These are phyloP conservation scores for Mycosphaerelloides madeirae DNA, from an alignment of 2,329 filamentous ascomycete genomes.

Conservation along the genomic window DNA sequence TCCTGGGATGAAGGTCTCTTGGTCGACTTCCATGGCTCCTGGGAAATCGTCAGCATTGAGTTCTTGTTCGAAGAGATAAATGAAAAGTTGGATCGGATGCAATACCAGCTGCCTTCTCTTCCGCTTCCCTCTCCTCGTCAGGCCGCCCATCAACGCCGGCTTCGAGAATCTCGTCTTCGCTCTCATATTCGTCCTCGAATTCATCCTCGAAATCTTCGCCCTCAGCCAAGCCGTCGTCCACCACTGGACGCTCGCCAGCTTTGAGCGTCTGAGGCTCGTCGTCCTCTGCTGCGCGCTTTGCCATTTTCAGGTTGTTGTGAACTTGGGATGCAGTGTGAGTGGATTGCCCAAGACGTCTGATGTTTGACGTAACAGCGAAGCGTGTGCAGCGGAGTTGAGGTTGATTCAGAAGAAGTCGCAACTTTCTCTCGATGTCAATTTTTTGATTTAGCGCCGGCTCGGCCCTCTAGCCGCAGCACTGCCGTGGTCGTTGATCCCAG, in stretches of 20 bases:
- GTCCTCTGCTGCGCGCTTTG: constrained; percentile 56
- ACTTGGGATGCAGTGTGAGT: constrained; percentile 22
- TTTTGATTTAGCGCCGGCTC: background rate
- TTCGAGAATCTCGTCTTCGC: constrained; percentile 82
- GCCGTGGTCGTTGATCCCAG: background rate
- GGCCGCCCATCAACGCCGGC: constrained; percentile 89
- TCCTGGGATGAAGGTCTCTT: constrained; percentile 92
- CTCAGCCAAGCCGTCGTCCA: constrained; percentile 47
- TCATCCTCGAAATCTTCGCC: constrained; percentile 85
- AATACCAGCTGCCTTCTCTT: constrained; percentile 65
- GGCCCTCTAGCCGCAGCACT: background rate
- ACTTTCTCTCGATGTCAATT: background rate
- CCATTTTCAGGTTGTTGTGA: constrained; percentile 43
- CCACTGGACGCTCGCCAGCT: constrained; percentile 56
- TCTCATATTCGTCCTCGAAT: constrained; percentile 89
- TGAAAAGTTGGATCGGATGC: constrained; percentile 7
- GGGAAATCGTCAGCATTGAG: constrained; percentile 6
- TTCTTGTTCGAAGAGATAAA: background rate
- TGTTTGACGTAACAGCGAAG: constrained; percentile 18
- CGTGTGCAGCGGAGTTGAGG: constrained; percentile 11
- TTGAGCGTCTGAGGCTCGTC: constrained; percentile 52
- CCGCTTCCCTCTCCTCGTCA: constrained; percentile 85
- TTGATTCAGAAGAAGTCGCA: background rate
- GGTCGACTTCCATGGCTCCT: constrained; percentile 88
- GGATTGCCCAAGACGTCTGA: constrained; percentile 26